Conservation (phyloP, 2,329 filamentous ascomycete genomes). For the Xylariaceae sp. region DNA sequence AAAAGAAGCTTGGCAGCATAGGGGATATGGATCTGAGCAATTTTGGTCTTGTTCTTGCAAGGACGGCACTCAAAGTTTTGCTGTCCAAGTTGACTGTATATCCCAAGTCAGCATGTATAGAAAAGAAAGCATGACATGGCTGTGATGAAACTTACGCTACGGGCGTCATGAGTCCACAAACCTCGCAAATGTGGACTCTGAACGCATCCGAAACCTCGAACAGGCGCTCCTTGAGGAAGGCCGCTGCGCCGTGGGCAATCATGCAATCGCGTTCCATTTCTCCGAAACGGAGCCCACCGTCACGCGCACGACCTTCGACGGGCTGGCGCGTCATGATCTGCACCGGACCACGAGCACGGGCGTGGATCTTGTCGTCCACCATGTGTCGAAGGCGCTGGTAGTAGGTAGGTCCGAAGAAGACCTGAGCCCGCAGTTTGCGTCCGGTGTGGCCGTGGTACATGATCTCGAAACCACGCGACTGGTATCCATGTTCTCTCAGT, state of each 20-base stretch:
- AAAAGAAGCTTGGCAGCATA: slow-evolving; percentile 98
- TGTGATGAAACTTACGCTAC: slow-evolving; percentile 75
- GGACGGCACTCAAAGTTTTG: slow-evolving; percentile 94
- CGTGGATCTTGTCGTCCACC: slow-evolving; percentile 99
- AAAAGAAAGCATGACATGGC: neutral
- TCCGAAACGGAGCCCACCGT: slow-evolving; percentile 98
- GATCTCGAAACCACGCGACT: slow-evolving; percentile 94
- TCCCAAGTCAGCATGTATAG: neutral
- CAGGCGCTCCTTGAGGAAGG: slow-evolving; percentile 94
- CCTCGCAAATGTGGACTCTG: slow-evolving; percentile 96
- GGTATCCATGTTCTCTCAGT: slow-evolving; percentile 85
- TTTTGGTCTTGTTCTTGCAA: slow-evolving; percentile 98
- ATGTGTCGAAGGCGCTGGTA: slow-evolving; percentile 98
- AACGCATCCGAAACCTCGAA: slow-evolving; percentile 98
- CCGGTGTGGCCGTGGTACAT: slow-evolving; percentile 99
- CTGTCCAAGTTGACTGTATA: slow-evolving; percentile 78
- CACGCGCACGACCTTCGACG: slow-evolving; percentile 95
- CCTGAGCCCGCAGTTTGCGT: slow-evolving; percentile 85
- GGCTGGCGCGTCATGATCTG: slow-evolving; percentile 97
- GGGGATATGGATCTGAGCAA: slow-evolving; percentile 95
- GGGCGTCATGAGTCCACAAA: slow-evolving; percentile 97
- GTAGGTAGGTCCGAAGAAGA: slow-evolving; percentile 97
- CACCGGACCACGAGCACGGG: slow-evolving; percentile 91
- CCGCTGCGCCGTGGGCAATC: slow-evolving; percentile 98
- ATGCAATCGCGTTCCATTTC: slow-evolving; percentile 99